Percentiles rank a stretch among this genome's conserved stretches.
Conservation (phyloP, 1,284 basidiomycete genomes). For the Trichosporon asahii region DNA sequence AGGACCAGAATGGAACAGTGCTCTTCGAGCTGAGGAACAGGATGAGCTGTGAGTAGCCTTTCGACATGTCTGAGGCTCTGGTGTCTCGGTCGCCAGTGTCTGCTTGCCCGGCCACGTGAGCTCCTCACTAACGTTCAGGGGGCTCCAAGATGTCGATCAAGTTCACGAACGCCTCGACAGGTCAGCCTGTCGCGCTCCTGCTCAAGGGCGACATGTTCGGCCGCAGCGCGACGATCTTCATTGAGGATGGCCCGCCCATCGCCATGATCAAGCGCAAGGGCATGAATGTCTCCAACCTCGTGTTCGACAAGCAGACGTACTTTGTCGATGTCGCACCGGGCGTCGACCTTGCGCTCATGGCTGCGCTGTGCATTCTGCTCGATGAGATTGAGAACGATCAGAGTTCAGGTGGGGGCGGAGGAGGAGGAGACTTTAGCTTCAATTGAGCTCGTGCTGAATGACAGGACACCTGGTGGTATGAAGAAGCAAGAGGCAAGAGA, state of each 20-base stretch:
- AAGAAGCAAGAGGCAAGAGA: no score
- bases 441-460: no score
- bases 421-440: not conserved
- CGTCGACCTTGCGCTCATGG: conserved; percentile 52
- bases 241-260: conserved; percentile 35
- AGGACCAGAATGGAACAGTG: conserved; percentile 34
- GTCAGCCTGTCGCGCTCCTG: conserved; percentile 29
- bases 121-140: conserved; percentile 24
- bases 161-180: conserved; percentile 39
- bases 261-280: conserved; percentile 45
- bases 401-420: not conserved
- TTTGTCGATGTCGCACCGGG: conserved; percentile 50
- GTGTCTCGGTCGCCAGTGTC: no score
- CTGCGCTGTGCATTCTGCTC: conserved; percentile 52
- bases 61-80: no score
- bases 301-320: conserved; percentile 48
- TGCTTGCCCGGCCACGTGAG: not conserved
- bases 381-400: conserved; percentile 49
- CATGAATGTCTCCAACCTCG: conserved; percentile 38
- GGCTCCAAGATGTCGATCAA: conserved; percentile 43
- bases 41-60: conserved; percentile 39
- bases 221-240: conserved; percentile 36
- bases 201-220: conserved; percentile 46
- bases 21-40: conserved; percentile 42
- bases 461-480: no score